Evolutionary conservation across 495 filamentous ascomycete genomes (phyloP), one percentile per base, ranked within the genome.

Genomic region (Aspergillus kassunensis): DNA sequence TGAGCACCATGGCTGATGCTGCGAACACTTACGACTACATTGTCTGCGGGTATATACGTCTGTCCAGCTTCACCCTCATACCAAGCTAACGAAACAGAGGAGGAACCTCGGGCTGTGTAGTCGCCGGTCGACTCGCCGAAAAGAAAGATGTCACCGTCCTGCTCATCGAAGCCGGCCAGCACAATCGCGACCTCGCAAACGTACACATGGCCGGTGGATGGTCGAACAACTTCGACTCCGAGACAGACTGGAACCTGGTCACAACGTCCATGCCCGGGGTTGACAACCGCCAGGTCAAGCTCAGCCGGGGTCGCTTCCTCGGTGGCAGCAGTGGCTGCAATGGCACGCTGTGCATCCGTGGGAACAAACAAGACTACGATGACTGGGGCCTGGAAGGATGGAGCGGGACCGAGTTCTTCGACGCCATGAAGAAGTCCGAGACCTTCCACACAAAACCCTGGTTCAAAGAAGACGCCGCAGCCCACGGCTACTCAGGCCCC

Each of bases 341-440:
- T 65, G 81, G 80, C 45, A 84, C 77, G 30, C 72, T 81, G n/a
- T 83, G 79, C 60, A 73, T 84, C 31, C 80, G 80, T 9, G 83
- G 82, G 18, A 69, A 64, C 47, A 77, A 77, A 37, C 77, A 78
- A 36, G 82, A 82, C 51, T 87, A 79, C 47, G 79, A 85, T 65
- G 80, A 84, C 54, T 86, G 81, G 81, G 67, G 56, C 1, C 37
- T 80, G 40, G 70, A 74, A 0, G 79, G 74, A 11, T 81, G 78
- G 79, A 72, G 68, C 51, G 77, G 79, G 7, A 67, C 78, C 24
- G 73, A 80, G 30, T 72, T 81, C 43, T 83, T 78, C 52, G 58
- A 65, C 4, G 74, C 66, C 21, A 80, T 80, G 75, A 64, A 57
- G 53, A 80, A 79, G 72, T 64, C 74, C 2, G 76, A 79, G 51